Conservation (phyloP, 495 filamentous ascomycete genomes). For the Neurospora sp. region DNA sequence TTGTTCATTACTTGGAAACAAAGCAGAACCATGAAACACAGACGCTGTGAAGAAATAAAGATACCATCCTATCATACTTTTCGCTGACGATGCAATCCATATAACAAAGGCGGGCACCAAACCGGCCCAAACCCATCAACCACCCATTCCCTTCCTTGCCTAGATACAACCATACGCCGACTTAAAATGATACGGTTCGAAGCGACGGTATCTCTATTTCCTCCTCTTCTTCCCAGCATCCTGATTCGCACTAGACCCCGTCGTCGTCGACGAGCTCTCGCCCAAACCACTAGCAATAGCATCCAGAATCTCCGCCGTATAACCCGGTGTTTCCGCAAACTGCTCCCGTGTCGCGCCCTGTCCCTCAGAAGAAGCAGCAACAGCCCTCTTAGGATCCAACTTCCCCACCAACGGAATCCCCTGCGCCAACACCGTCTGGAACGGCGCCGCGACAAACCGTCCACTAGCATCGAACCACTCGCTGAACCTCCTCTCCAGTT, state of each 20-base stretch:
- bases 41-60: neutral
- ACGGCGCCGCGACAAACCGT: slow-evolving; percentile 70
- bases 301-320: slow-evolving; percentile 32
- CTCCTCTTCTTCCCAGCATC: slow-evolving; percentile 27
- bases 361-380: slow-evolving; percentile 1
- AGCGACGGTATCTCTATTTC: slow-evolving; percentile 24
- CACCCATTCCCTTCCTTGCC: neutral
- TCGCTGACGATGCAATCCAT: neutral
- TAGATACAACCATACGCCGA: neutral
- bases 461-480: slow-evolving; percentile 81
- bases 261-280: slow-evolving; percentile 13
- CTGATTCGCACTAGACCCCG: slow-evolving; percentile 14
- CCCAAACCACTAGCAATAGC: slow-evolving; percentile 21
- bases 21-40: neutral
- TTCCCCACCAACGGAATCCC: slow-evolving; percentile 57
- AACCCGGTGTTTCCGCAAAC: slow-evolving; percentile 10
- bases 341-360: neutral
- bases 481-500: slow-evolving; percentile 61
- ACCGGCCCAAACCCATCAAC: neutral
- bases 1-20: neutral
- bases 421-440: slow-evolving; percentile 69
- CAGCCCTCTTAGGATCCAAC: slow-evolving; percentile 51
- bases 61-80: neutral
- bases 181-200: neutral
- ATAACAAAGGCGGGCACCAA: neutral